A percentile compares a stretch with the other conserved stretches of the same genome.
Conservation (phyloP, 1,284 basidiomycete species). For the Ganoderma meredithae region DNA sequence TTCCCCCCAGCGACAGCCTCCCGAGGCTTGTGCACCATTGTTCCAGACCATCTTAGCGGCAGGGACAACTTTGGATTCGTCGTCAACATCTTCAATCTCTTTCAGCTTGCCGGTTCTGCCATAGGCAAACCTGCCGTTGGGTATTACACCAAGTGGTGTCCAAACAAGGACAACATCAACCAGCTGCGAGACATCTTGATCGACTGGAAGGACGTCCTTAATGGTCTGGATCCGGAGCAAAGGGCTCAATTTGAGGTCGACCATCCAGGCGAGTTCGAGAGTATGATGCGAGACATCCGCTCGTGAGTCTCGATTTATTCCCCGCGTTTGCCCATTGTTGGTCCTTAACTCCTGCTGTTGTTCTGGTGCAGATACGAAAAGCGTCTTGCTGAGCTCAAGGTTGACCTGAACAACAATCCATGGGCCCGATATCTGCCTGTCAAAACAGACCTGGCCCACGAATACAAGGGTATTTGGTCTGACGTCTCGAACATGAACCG, state of each 20-base stretch:
- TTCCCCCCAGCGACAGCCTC: too few species aligned
- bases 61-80: neutral
- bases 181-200: neutral
- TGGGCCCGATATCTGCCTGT: neutral
- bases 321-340: neutral
- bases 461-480: neutral
- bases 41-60: too few species aligned
- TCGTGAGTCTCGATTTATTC: neutral
- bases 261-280: conserved; percentile 15
- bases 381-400: neutral
- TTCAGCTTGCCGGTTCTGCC: neutral
- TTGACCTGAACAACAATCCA: neutral
- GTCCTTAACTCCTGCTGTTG: too few species aligned
- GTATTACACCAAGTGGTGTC: neutral
- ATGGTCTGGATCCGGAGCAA: neutral
- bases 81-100: neutral
- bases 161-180: neutral
- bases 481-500: neutral
- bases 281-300: neutral
- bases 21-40: too few species aligned
- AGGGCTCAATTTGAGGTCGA: conserved; percentile 30
- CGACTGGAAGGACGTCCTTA: neutral
- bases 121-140: neutral
- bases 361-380: neutral
- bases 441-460: neutral